A percentile compares a stretch with the other conserved stretches of the same genome.
phyloP scores from a whole-genome alignment of 306 rosid species.

The Citrullus colocynthis region DNA sequence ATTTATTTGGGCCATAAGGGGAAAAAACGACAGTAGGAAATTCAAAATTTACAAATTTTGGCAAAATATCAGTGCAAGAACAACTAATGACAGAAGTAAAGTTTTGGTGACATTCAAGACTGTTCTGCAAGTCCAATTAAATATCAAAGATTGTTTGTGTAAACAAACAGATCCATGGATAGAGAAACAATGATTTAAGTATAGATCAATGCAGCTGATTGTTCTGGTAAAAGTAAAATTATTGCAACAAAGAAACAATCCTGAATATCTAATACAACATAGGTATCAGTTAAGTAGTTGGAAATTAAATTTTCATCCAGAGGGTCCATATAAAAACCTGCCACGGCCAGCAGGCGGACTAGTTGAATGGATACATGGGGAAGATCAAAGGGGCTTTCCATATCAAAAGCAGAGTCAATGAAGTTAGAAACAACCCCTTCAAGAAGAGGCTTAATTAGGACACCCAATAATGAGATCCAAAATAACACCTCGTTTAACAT shows the following conservation, averaged over 20 bases:
- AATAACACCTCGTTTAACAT: neutral
- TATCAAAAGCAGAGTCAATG: neutral
- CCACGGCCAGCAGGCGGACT: too few species aligned
- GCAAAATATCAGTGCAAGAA: neutral
- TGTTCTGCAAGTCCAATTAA: neutral
- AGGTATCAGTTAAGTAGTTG: neutral
- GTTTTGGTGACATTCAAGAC: neutral
- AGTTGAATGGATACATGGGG: neutral
- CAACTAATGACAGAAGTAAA: neutral
- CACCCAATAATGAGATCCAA: neutral
- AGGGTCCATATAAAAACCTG: neutral
- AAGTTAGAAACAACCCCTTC: neutral
- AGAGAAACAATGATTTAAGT: neutral
- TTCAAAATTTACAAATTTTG: neutral
- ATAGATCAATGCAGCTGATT: neutral
- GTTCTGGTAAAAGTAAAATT: neutral
- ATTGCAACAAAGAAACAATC: neutral
- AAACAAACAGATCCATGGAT: neutral
- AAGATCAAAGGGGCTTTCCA: neutral
- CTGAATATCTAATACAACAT: neutral
- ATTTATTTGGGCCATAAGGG: neutral
- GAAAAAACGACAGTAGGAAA: too few species aligned
- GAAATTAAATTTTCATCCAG: neutral
- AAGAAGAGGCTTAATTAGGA: neutral
- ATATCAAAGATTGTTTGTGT: neutral